Evolutionary conservation across 352 stramenopile genomes (phyloP), one percentile per base, ranked within the genome.

Genomic region (Pythium dissimile): DNA sequence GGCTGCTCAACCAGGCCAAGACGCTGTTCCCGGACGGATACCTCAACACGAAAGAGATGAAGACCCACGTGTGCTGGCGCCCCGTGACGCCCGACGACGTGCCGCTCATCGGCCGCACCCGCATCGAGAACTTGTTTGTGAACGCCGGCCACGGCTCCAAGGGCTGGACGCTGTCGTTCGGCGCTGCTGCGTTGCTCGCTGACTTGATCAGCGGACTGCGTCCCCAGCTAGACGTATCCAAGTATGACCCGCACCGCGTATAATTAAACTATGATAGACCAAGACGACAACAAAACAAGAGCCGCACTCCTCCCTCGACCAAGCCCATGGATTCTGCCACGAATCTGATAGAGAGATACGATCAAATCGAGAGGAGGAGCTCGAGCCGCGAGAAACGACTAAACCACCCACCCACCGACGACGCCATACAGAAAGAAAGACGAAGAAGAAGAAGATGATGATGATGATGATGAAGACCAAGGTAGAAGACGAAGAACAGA

Each of bases 111-210:
- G 85, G 85, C 3, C 79, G 82, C 54, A 94, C 85, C 11, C 83
- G 79, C 46, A 76, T 93, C 37, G 71, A 75, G 44, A 94, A 94
- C 55, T 62, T 94, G 54, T 93, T 85, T 60, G 81, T 94, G 43
- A 94, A 94, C 69, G 77, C 81, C 41, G 85, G 85, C 10, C 83
- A 94, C 54, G 85, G 85, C 5, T 92, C 85, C 46, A 94, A 92
- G 52, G 85, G 83, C 26, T 94, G 83, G 83, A 92, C 80, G 58
- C 71, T 93, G 15, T 89, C 80, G 20, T 94, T 94, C 62, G 85
- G 85, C 35, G 75, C 83, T 13, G 85, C 66, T 7, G 83, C 83
- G 43, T 55, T 94, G 30, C 65, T 94, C 35, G 85, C 85, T 26
- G 85, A 94, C 49, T 67, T 90, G 37, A 94, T 94, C 53, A 93